Conservation (phyloP, 2,329 filamentous ascomycete species). For the Zymoseptoria passerinii region DNA sequence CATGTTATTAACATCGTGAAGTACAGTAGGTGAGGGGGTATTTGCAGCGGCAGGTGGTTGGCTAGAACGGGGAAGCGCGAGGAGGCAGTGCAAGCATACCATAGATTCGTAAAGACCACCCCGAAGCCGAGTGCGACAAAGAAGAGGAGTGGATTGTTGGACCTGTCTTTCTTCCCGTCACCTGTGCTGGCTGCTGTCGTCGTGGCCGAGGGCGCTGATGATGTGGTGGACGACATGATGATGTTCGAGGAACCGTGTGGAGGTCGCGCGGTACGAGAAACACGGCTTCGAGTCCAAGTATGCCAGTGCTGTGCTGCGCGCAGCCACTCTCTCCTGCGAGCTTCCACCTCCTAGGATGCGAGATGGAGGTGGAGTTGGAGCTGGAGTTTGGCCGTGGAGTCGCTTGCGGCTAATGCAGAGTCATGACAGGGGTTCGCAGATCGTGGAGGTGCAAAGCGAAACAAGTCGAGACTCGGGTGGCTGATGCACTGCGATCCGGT, state of each 20-base stretch:
- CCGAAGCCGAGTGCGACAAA: slow-evolving; percentile 95
- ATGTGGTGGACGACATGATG: not conserved
- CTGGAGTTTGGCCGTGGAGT: not conserved
- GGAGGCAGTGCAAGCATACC: slow-evolving; percentile 51
- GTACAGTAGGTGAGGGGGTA: not conserved
- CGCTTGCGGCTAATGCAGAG: not conserved
- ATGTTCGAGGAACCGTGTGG: not conserved
- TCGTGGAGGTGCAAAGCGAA: not conserved
- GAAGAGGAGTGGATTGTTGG: slow-evolving; percentile 69
- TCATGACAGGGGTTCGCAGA: not conserved
- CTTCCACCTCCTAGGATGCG: not conserved
- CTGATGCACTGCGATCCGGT: not conserved
- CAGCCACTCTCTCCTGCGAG: not conserved
- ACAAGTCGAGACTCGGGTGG: not conserved
- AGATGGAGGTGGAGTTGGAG: not conserved
- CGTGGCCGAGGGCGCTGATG: slow-evolving; percentile 2
- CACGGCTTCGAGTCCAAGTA: not conserved
- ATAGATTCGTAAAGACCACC: slow-evolving; percentile 97
- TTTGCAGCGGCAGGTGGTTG: not conserved
- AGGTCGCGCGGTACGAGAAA: not conserved
- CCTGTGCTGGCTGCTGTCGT: slow-evolving; percentile 4
- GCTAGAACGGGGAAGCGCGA: not conserved
- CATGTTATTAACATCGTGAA: slow-evolving; percentile 10
- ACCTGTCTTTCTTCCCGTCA: slow-evolving; percentile 27
- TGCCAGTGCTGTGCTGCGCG: not conserved